These are phyloP conservation scores for Pontederia paniculata DNA, from an alignment of 176 grass and related monocot genomes.

Conservation along the genomic window DNA sequence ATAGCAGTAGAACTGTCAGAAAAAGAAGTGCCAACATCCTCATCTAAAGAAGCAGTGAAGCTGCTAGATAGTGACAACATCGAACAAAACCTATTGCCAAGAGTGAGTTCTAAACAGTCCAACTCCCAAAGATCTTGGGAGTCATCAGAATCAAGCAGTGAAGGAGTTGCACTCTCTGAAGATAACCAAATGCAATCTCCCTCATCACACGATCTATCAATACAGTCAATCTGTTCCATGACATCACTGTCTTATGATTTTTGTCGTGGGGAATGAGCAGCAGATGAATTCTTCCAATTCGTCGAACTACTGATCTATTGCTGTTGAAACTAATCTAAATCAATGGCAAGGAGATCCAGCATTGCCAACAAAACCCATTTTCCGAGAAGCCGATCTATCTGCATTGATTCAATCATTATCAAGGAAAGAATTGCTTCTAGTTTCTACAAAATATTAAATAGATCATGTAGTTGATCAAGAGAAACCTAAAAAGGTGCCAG, in stretches of 20 bases:
- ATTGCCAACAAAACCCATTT: too few relatives aligned
- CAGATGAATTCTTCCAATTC: neutral
- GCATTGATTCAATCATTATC: too few relatives aligned
- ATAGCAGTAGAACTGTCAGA: too few relatives aligned
- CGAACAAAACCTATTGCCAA: conserved; percentile 5
- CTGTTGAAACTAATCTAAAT: too few relatives aligned
- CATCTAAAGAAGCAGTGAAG: neutral
- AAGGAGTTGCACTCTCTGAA: conserved; percentile 11
- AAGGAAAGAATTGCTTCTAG: too few relatives aligned
- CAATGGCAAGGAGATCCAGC: too few relatives aligned
- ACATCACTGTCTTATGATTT: neutral
- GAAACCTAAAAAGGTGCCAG: too few relatives aligned
- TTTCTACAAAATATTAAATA: too few relatives aligned
- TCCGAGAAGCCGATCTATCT: too few relatives aligned
- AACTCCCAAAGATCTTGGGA: conserved; percentile 8
- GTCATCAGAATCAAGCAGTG: conserved; percentile 6
- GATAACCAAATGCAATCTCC: conserved; percentile 4
- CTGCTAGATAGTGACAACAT: conserved; percentile 18
- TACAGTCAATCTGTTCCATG: neutral
- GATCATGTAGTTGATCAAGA: too few relatives aligned
- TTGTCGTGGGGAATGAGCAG: neutral
- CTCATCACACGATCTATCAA: neutral
- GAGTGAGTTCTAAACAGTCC: conserved; percentile 1
- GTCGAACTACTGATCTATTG: too few relatives aligned
- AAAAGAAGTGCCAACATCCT: too few relatives aligned